These are phyloP conservation scores for Pseudogymnoascus sp. DNA, from an alignment of 2,329 filamentous ascomycete genomes.

Conservation along the genomic window DNA sequence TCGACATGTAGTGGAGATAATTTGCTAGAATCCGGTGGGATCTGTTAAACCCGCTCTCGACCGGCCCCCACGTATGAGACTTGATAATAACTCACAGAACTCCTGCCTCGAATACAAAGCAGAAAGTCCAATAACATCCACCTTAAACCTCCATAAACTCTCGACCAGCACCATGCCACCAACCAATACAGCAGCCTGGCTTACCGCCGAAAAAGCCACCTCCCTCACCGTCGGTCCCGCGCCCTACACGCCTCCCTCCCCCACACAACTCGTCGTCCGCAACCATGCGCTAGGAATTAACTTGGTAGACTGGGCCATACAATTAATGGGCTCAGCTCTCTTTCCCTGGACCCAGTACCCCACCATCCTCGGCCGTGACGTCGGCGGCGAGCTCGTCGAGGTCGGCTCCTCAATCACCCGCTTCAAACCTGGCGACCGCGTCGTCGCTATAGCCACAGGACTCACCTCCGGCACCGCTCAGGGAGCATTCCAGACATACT, in stretches of 20 bases:
- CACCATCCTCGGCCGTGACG: conserved; percentile 18
- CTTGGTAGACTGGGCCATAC: conserved; percentile 31
- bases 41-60: background rate
- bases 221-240: conserved; percentile 32
- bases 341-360: conserved; percentile 26
- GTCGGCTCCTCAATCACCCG: conserved; percentile 15
- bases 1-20: background rate
- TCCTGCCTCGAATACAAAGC: background rate
- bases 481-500: conserved; percentile 30
- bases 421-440: conserved; percentile 18
- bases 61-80: background rate
- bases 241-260: conserved; percentile 30
- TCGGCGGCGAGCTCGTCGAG: conserved; percentile 16
- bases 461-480: conserved; percentile 31
- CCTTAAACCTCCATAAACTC: background rate
- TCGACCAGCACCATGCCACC: background rate
- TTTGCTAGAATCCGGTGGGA: background rate
- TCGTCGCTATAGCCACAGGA: conserved; percentile 29
- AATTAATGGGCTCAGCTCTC: conserved; percentile 34
- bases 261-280: conserved; percentile 34
- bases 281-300: conserved; percentile 37
- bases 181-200: conserved; percentile 22
- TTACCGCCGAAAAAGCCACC: conserved; percentile 25
- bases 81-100: background rate
- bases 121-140: background rate